These are phyloP conservation scores for Trametes gibbosa DNA, from an alignment of 768 basidiomycete genomes.

Conservation along the genomic window DNA sequence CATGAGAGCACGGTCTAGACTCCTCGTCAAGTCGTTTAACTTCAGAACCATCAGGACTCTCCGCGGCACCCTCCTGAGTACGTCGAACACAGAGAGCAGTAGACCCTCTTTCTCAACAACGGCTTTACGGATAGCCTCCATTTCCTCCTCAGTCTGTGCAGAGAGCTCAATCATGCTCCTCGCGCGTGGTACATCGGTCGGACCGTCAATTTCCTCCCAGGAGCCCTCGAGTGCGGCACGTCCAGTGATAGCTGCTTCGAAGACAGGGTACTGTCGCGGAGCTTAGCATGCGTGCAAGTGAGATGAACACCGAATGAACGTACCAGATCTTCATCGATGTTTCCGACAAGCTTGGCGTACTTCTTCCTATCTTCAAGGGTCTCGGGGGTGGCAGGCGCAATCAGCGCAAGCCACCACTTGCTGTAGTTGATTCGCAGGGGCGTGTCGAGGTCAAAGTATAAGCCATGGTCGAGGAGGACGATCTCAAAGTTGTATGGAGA, in stretches of 20 bases:
- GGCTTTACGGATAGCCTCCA: slow-evolving; percentile 78
- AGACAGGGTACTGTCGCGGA: slow-evolving; percentile 74
- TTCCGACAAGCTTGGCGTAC: slow-evolving; percentile 89
- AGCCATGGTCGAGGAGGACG: slow-evolving; percentile 89
- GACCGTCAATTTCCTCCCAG: slow-evolving; percentile 42
- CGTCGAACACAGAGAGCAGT: slow-evolving; percentile 80
- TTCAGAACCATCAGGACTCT: slow-evolving; percentile 82
- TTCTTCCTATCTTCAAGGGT: slow-evolving; percentile 70
- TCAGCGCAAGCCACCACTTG: slow-evolving; percentile 89
- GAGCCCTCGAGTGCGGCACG: slow-evolving; percentile 71
- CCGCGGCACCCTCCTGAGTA: slow-evolving; percentile 82
- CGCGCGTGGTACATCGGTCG: slow-evolving; percentile 50
- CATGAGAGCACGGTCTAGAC: slow-evolving; percentile 77
- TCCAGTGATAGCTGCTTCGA: slow-evolving; percentile 94
- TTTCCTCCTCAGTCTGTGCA: slow-evolving; percentile 72
- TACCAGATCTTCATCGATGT: slow-evolving; percentile 85
- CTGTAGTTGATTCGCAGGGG: slow-evolving; percentile 80
- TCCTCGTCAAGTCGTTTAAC: slow-evolving; percentile 83
- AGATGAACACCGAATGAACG: slow-evolving; percentile 20
- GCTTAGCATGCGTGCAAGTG: not conserved
- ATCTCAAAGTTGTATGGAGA: slow-evolving; percentile 97
- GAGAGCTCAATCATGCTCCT: slow-evolving; percentile 74
- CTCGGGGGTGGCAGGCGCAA: slow-evolving; percentile 64
- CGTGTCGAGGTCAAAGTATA: slow-evolving; percentile 88
- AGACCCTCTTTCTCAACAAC: slow-evolving; percentile 82